These are phyloP conservation scores for Phytophthora ramorum DNA, from an alignment of 352 stramenopile genomes.

Conservation along the genomic window DNA sequence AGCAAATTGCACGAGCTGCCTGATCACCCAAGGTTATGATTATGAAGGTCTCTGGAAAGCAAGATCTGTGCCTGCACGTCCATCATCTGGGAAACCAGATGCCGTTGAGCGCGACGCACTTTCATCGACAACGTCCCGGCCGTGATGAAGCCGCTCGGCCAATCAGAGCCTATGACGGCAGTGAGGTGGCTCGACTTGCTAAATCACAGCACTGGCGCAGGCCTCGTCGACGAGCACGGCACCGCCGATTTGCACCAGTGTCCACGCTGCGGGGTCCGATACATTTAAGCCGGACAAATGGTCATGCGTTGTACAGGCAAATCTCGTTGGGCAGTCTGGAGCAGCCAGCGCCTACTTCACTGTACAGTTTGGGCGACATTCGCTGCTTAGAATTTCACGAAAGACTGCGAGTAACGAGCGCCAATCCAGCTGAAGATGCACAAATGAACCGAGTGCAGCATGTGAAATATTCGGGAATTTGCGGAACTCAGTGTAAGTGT, in stretches of 20 bases:
- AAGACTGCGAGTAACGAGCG: neutral
- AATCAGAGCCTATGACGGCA: slow-evolving; percentile 16
- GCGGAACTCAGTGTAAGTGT: neutral
- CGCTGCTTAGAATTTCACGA: slow-evolving; percentile 3
- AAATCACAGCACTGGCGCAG: slow-evolving; percentile 24
- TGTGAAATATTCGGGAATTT: neutral
- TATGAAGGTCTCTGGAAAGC: no score
- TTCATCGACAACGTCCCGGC: neutral
- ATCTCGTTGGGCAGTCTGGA: slow-evolving; percentile 10
- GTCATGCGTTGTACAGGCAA: slow-evolving; percentile 22
- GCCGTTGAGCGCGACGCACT: neutral
- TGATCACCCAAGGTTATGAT: no score
- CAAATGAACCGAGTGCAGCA: neutral
- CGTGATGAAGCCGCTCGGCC: neutral
- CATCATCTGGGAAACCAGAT: no score
- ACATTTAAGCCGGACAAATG: slow-evolving; percentile 19
- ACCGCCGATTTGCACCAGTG: slow-evolving; percentile 18
- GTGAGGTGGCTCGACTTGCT: slow-evolving; percentile 34
- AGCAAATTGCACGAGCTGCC: no score
- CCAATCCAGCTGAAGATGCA: neutral
- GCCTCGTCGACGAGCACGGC: slow-evolving; percentile 21
- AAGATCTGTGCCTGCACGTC: no score
- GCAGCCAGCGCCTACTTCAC: neutral
- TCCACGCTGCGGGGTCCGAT: slow-evolving; percentile 6
- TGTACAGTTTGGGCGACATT: neutral